Evolutionary conservation across 176 grass and related monocot genomes (phyloP).

Genomic region (Miscanthus lutarioriparius): DNA sequence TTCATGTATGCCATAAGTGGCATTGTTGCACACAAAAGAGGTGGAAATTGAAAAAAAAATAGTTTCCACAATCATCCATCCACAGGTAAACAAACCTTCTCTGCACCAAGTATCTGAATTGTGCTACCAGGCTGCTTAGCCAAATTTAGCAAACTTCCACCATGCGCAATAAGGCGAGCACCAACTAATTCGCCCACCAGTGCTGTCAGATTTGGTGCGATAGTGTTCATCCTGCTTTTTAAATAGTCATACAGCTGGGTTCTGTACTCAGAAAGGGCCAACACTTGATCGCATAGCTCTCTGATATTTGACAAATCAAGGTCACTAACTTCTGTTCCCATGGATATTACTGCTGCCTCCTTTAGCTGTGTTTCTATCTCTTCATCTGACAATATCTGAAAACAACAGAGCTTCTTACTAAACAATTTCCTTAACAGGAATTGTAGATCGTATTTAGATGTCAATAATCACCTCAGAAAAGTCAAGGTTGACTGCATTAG

Average conservation of each 20-base stretch:
- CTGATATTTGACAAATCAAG: slow-evolving; percentile 83
- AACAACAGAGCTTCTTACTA: slow-evolving; percentile 10
- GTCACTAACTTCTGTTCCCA: slow-evolving; percentile 95
- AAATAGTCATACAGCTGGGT: slow-evolving; percentile 80
- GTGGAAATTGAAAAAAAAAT: not conserved
- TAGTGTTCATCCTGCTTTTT: slow-evolving; percentile 94
- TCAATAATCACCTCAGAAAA: slow-evolving; percentile 72
- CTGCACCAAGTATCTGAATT: slow-evolving; percentile 97
- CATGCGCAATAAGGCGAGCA: slow-evolving; percentile 90
- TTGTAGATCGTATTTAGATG: not conserved
- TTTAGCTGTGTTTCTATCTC: slow-evolving; percentile 78
- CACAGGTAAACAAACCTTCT: slow-evolving; percentile 75
- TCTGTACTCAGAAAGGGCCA: slow-evolving; percentile 94
- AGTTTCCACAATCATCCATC: slow-evolving; percentile 26
- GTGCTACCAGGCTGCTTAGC: slow-evolving; percentile 95
- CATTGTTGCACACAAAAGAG: not conserved
- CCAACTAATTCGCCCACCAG: slow-evolving; percentile 95
- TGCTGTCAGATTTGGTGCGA: slow-evolving; percentile 91
- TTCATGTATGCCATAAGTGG: not conserved
- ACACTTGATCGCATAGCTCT: slow-evolving; percentile 89
- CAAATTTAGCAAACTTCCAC: slow-evolving; percentile 91
- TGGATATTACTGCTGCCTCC: slow-evolving; percentile 87
- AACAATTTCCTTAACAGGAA: not conserved
- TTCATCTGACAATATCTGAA: slow-evolving; percentile 77
- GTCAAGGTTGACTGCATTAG: slow-evolving; percentile 73